phyloP scores from a whole-genome alignment of 1,284 basidiomycete genomes.

The Singerocomus rubriflavus region DNA sequence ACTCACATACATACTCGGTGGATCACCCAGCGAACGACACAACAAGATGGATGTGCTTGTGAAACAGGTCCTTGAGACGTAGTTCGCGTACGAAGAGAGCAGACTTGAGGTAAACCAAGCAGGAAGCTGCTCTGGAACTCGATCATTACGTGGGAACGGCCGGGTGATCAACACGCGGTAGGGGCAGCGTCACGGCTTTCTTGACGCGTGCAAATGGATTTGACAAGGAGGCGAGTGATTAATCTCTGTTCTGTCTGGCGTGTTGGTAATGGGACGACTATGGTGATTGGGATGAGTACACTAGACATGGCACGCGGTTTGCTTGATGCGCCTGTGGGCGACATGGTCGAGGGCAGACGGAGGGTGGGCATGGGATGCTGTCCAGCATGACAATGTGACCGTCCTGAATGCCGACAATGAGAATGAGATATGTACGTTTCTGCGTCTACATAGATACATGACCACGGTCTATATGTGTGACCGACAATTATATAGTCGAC shows the following conservation, averaged over 20 bases:
- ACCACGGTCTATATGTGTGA: no score
- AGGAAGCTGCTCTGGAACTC: conserved; percentile 50
- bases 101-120: conserved; percentile 26
- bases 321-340: conserved; percentile 35
- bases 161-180: conserved; percentile 5
- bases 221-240: conserved; percentile 68
- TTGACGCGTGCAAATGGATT: conserved; percentile 81
- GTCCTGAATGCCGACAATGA: conserved; percentile 59
- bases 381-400: conserved; percentile 75
- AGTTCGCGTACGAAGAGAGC: conserved; percentile 17
- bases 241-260: background rate
- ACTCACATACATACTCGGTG: conserved; percentile 12
- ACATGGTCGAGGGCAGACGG: conserved; percentile 52
- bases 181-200: conserved; percentile 59
- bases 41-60: conserved; percentile 19
- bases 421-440: conserved; percentile 50
- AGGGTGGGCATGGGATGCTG: conserved; percentile 76
- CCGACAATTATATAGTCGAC: no score
- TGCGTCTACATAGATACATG: no score
- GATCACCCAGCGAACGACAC: conserved; percentile 32
- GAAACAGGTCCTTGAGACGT: conserved; percentile 25
- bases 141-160: conserved; percentile 47
- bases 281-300: conserved; percentile 36
- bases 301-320: conserved; percentile 57
- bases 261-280: background rate